These are phyloP conservation scores for Eimeria maxima DNA, from an alignment of 169 alveolate species.

Conservation along the genomic window DNA sequence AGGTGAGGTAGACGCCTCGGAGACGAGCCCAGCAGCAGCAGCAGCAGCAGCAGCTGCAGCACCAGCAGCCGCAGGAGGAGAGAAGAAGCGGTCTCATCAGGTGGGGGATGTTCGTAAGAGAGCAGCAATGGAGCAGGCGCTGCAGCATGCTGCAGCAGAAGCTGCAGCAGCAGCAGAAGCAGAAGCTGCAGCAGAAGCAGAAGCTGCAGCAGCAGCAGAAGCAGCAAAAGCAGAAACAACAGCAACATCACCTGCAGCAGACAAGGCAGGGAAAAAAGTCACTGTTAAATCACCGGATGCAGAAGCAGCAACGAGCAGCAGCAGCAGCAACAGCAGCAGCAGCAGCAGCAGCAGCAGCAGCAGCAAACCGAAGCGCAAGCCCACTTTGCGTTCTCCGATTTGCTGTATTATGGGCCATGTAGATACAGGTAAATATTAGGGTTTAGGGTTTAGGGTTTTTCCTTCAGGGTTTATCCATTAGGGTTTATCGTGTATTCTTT, in stretches of 20 bases:
- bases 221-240: background rate
- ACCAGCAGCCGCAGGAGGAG: constrained; percentile 79
- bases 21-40: background rate
- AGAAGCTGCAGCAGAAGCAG: constrained; percentile 34
- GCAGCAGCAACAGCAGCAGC: too few relatives aligned
- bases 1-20: background rate
- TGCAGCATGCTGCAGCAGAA: constrained; percentile 85
- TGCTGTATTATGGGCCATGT: constrained; percentile 99
- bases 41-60: too few relatives aligned
- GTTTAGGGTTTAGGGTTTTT: constrained; percentile 41
- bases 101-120: constrained; percentile 83
- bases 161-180: too few relatives aligned
- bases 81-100: constrained; percentile 82
- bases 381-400: constrained; percentile 96
- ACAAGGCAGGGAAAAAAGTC: too few relatives aligned
- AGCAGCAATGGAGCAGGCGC: constrained; percentile 82
- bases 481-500: constrained; percentile 83
- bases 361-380: too few relatives aligned
- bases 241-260: too few relatives aligned
- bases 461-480: background rate
- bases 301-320: too few relatives aligned
- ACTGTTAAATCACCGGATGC: too few relatives aligned
- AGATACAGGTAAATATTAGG: constrained; percentile 95
- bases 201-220: constrained; percentile 64
- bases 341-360: too few relatives aligned